These are phyloP conservation scores for Nicotiana benthamiana DNA, from an alignment of 257 asterid genomes.

Conservation along the genomic window DNA sequence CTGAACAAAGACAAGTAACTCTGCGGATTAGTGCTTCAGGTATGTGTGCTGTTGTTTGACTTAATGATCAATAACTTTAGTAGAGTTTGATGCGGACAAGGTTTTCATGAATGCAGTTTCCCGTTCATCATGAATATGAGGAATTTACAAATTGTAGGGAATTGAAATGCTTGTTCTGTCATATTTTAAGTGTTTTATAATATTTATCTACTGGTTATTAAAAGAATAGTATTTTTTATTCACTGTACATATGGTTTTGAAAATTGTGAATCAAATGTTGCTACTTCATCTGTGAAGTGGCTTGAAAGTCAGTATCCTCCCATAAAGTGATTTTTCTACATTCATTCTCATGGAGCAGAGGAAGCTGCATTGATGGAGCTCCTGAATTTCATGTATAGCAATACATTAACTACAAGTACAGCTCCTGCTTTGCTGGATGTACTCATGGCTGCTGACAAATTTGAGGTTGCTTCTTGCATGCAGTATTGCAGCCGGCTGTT, in stretches of 20 bases:
- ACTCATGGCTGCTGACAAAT: constrained; percentile 26
- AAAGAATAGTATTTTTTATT: neutral
- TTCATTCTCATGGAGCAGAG: constrained; percentile 15
- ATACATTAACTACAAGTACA: constrained; percentile 11
- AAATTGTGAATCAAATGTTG: neutral
- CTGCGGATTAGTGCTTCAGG: constrained; percentile 19
- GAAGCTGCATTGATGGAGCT: constrained; percentile 26
- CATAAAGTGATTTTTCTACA: neutral
- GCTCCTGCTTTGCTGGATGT: constrained; percentile 20
- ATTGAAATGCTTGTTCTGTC: neutral
- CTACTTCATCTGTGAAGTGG: neutral
- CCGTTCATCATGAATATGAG: neutral
- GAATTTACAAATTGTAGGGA: neutral
- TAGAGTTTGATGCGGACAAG: neutral
- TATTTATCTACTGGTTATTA: neutral
- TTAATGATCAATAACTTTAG: neutral
- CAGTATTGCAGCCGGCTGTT: constrained; percentile 15
- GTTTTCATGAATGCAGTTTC: neutral
- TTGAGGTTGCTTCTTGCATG: constrained; percentile 26
- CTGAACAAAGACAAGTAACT: constrained; percentile 23
- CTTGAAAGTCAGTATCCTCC: neutral
- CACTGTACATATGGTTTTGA: neutral
- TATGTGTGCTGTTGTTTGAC: neutral
- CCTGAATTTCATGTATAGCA: constrained; percentile 24
- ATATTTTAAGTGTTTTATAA: neutral